Base-by-base conservation (phyloP, 768 basidiomycete species). In the Rhizopogon rudus region DNA sequence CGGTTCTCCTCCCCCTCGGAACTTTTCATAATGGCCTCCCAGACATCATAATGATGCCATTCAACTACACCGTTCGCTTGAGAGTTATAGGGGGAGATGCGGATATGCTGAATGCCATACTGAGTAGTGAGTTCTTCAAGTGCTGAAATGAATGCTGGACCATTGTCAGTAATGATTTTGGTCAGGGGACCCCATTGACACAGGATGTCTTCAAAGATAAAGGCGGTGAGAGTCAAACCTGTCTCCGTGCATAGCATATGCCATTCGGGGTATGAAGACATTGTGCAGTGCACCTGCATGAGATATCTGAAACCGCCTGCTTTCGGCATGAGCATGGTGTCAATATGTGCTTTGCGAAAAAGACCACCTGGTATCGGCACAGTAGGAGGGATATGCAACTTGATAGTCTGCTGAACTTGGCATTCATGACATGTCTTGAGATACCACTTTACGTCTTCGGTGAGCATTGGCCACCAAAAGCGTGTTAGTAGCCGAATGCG, bases 231-330 rank as follows among this genome's bases (percentile, higher is more conserved):
- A 0, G 51, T 42, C 0, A 31, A 9, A 0, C 35, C 54, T 0
- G 55, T 68, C 17, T 70, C 60, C 0, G 67, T 64, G 16, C 65
- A 51, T 1, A 67, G 54, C 69, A 74, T 72, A 51, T n/a, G 55
- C 50, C 50, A 76, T 71, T 7, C 73, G 17, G 6, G 61, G 6
- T 55, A 59, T 0, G 42, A 20, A 0, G 54, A 45, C 0, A 62
- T 33, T 0, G 46, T 13, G 1, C 56, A 60, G 0, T 12, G 6
- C 0, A 45, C 58, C 1, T 60, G 25, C 59, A 59, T 60, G 6
- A 74, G 64, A 9, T 59, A 69, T 0, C 20, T 4, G 14, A 53
- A 60, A 0, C 60, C n/a, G 0, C 37, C 5, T 0, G 43, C 35
- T 6, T 29, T 44, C 0, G 37, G 51, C 60, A 61, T 58, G 0